Conservation (phyloP, 305 asterid species). For the Fraxinus ornus region DNA sequence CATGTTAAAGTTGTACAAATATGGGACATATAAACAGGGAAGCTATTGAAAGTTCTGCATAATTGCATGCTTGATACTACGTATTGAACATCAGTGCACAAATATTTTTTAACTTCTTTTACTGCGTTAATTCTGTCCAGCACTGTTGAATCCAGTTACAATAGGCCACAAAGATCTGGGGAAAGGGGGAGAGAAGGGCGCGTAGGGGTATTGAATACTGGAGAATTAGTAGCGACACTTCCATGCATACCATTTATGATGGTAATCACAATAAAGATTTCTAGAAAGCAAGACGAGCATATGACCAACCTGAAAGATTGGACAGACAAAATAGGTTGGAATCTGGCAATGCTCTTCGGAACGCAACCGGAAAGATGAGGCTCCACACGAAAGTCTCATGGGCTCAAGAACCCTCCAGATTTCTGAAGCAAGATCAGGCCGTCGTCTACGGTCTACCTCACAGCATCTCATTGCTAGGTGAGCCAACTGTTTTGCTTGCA, state of each 20-base stretch:
- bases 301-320: slow-evolving; percentile 82
- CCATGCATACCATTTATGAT: not conserved
- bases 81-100: not conserved
- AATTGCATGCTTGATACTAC: not conserved
- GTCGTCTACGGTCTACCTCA: slow-evolving; percentile 40
- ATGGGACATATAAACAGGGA: not conserved
- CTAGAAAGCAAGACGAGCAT: not conserved
- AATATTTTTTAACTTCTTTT: not conserved
- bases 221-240: not conserved
- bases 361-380: slow-evolving; percentile 45
- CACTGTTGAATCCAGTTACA: not conserved
- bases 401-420: slow-evolving; percentile 85
- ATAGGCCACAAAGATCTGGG: not conserved
- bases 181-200: not conserved
- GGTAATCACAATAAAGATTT: not conserved
- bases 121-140: not conserved
- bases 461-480: slow-evolving; percentile 72
- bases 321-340: slow-evolving; percentile 81
- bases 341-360: slow-evolving; percentile 43
- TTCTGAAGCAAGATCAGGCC: slow-evolving; percentile 83
- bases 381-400: slow-evolving; percentile 73
- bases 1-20: not conserved
- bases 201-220: not conserved
- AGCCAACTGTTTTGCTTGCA: slow-evolving; percentile 87
- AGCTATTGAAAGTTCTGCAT: not conserved